A percentile compares a stretch with the other conserved stretches of the same genome.
Conservation (phyloP, 805 yeast species). For the Ogataea corticis region DNA sequence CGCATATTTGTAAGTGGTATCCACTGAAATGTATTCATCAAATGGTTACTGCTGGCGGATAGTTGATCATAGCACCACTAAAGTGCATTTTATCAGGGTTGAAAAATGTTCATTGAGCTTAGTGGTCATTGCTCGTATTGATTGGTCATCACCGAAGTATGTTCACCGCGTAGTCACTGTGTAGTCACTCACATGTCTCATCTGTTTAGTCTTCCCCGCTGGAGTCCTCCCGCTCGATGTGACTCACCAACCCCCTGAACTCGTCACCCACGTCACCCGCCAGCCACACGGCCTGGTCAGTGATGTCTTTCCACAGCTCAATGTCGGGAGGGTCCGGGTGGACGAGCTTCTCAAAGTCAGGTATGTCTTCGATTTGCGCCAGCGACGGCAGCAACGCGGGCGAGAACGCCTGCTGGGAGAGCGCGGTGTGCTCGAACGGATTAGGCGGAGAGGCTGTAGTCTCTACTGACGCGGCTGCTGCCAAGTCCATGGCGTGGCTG, state of each 20-base stretch:
- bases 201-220: too few relatives aligned
- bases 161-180: too few relatives aligned
- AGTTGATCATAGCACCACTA: too few relatives aligned
- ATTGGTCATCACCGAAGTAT: too few relatives aligned
- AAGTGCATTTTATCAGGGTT: too few relatives aligned
- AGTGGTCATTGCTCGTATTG: too few relatives aligned
- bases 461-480: neutral
- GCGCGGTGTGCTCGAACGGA: too few relatives aligned
- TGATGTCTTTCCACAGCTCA: slow-evolving; percentile 74
- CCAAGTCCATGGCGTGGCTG: neutral
- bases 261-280: slow-evolving; percentile 45
- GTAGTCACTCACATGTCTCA: too few relatives aligned
- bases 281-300: slow-evolving; percentile 77
- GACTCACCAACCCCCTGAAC: slow-evolving; percentile 24
- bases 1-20: too few relatives aligned
- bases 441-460: neutral
- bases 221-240: neutral
- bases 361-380: slow-evolving; percentile 36
- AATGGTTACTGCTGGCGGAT: too few relatives aligned
- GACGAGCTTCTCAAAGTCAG: slow-evolving; percentile 35
- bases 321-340: slow-evolving; percentile 43
- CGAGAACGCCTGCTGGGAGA: slow-evolving; percentile 24
- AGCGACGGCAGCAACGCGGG: slow-evolving; percentile 34
- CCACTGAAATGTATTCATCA: too few relatives aligned
- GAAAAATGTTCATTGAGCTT: too few relatives aligned